phyloP scores from a whole-genome alignment of 2,329 filamentous ascomycete genomes.

The Meredithiella fracta region DNA sequence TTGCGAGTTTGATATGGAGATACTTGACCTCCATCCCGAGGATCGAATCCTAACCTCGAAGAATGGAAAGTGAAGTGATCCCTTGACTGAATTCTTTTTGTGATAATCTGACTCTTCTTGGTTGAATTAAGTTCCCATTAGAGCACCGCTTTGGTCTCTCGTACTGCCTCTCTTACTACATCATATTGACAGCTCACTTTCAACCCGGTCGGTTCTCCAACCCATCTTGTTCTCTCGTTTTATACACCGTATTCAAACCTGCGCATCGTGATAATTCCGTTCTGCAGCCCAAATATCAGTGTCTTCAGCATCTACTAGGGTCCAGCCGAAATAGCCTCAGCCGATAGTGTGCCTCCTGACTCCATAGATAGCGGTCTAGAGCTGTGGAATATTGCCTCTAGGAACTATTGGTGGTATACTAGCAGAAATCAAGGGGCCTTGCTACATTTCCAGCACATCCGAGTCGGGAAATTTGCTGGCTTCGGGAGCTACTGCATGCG shows the following conservation, averaged over 20 bases:
- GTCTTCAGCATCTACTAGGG: not conserved
- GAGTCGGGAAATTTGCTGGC: not conserved
- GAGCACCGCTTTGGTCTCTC: not conserved
- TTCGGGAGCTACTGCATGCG: not conserved
- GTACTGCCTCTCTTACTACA: not conserved
- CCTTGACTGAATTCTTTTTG: too few relatives aligned
- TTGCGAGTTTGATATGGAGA: too few relatives aligned
- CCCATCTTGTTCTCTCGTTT: not conserved
- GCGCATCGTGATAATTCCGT: not conserved
- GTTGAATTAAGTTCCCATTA: not conserved
- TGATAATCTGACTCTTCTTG: too few relatives aligned
- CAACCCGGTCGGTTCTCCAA: not conserved
- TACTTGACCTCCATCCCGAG: too few relatives aligned
- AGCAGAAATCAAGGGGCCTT: not conserved
- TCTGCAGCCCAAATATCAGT: not conserved
- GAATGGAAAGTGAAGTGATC: too few relatives aligned
- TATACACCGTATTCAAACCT: not conserved
- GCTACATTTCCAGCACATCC: not conserved
- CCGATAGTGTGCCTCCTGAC: not conserved
- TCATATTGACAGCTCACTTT: not conserved
- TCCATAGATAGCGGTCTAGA: not conserved
- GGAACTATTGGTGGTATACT: not conserved
- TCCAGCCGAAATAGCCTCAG: not conserved
- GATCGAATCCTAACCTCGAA: too few relatives aligned
- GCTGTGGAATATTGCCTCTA: not conserved